Evolutionary conservation across 768 basidiomycete species (phyloP), one percentile per base, ranked within the genome.

Genomic region (Exsudoporus frostii): DNA sequence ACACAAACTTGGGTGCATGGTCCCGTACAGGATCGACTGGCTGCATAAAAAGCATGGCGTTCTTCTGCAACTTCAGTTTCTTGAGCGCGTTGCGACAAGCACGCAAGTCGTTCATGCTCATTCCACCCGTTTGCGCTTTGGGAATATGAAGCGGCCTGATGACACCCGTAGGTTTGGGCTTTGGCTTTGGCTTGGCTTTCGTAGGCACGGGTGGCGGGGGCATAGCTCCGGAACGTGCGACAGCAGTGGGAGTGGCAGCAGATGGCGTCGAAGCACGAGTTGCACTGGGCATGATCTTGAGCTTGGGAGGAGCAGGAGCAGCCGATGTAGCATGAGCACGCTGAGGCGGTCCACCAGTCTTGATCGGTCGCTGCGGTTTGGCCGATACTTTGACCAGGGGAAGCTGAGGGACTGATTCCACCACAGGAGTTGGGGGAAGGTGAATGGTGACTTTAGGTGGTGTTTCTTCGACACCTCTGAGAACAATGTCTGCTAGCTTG

Each of bases 1-100:
- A 48, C 20, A 45, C 53, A 50, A 67, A 96, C 90, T 89, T 89
- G 17, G 91, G 91, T 10, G 92, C 94, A 63, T 83, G 80, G 62
- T 97, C 94, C 58, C 92, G 79, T 38, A 96, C 82, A n/a, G 94
- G 94, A 71, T 97, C 94, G n/a, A 98, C 96, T 30, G 96, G 92
- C 53, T 89, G 84, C 38, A 85, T 74, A 71, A 98, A 98, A 48
- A 89, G 63, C 25, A 71, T 67, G 4, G 89, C 85, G 54, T 81
- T 83, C 68, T 90, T 93, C 69, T 92, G 80, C 24, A 79, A 64
- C 63, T 80, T 80, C 30, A 96, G 71, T 66, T 94, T 95, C 77
- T 88, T 88, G 64, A 96, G 69, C 3, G 85, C 86, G 54, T 80
- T 88, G 47, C 84, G 80, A 58, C 83, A 89, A 9, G 87, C 89